These are phyloP conservation scores for Xylariaceae sp. DNA, from an alignment of 2,329 filamentous ascomycete genomes.

Conservation along the genomic window DNA sequence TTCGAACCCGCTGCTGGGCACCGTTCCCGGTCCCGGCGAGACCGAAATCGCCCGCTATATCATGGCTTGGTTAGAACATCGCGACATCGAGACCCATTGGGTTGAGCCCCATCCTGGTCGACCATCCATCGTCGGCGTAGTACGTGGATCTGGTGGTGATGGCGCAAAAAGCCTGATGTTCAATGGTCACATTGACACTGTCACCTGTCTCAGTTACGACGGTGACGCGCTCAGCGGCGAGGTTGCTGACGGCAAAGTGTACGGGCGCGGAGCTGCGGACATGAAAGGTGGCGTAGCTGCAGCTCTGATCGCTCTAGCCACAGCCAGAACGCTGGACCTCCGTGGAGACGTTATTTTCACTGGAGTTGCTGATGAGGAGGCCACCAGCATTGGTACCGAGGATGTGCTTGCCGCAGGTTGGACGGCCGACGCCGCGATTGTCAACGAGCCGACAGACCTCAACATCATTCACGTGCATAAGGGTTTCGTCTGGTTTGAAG, in stretches of 20 bases:
- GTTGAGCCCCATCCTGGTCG: constrained; percentile 45
- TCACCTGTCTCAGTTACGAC: constrained; percentile 46
- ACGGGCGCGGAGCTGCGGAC: constrained; percentile 47
- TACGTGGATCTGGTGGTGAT: constrained; percentile 45
- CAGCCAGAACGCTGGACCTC: constrained; percentile 34
- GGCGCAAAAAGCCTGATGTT: constrained; percentile 49
- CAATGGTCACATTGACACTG: constrained; percentile 54
- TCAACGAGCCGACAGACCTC: constrained; percentile 46
- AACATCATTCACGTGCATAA: constrained; percentile 47
- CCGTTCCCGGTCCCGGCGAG: constrained; percentile 45
- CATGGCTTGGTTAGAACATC: constrained; percentile 48
- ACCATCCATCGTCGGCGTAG: constrained; percentile 49
- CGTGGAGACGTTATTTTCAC: constrained; percentile 51
- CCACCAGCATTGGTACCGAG: constrained; percentile 48
- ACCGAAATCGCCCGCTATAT: constrained; percentile 45
- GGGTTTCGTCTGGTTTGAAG: constrained; percentile 47
- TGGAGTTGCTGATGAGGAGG: constrained; percentile 54
- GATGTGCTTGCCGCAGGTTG: constrained; percentile 50
- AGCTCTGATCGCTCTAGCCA: constrained; percentile 40
- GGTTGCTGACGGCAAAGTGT: constrained; percentile 38
- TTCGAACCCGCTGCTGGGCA: constrained; percentile 43
- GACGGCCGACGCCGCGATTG: constrained; percentile 50
- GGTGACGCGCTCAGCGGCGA: constrained; percentile 44
- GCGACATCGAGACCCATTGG: constrained; percentile 49
- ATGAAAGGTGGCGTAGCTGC: constrained; percentile 54